Base-by-base conservation (phyloP, 2,329 filamentous ascomycete species). In the Stachybotrys echinatus region DNA sequence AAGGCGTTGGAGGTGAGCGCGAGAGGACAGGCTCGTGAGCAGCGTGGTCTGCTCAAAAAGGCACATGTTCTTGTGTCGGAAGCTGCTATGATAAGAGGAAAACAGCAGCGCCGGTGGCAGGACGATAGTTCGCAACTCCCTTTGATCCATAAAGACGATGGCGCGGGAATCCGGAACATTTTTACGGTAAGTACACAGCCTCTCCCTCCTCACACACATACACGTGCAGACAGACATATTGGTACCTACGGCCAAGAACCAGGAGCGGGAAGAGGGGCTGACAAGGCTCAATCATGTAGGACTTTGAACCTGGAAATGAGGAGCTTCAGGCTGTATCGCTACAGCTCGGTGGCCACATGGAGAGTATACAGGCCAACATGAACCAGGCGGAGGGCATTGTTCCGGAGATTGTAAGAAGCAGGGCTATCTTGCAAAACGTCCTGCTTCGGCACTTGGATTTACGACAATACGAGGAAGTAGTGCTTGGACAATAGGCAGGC, bases 1-100 rank as follows among this genome's bases (percentile, higher is more conserved):
- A 65, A 69, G 44, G 65, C 66, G 19, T 66, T 87, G 22, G 77
- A 84, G 60, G 65, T 67, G 4, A 83, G 84, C 52, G 81, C 81
- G 12, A 74, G 75, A 52, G 74, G 74, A 2, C 80, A 83, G 62
- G 72, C 73, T 22, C 66, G 70, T 40, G 70, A 74, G 55, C 75
- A 79, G 66, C 74, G 74, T 52, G 73, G 80, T 38, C 65, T 71
- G 38, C 58, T 73, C 34, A 72, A 72, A 50, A 77, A 75, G 57
- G 70, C 75, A 47, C 79, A 81, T 56, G 69, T 69, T 3, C 65
- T 83, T 17, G 74, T 74, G 17, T 76, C 75, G 0, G 72, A 67
- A 46, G 54, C 55, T n/a, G 55, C 50, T 8, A 34, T 5, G 27
- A 14, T 39, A 40, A 43, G 6, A 50, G 53, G 23, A 49, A 42